Percentiles rank a stretch among this genome's conserved stretches.
Conservation (phyloP, 345 rosid genomes). For the Conringia planisiliqua region DNA sequence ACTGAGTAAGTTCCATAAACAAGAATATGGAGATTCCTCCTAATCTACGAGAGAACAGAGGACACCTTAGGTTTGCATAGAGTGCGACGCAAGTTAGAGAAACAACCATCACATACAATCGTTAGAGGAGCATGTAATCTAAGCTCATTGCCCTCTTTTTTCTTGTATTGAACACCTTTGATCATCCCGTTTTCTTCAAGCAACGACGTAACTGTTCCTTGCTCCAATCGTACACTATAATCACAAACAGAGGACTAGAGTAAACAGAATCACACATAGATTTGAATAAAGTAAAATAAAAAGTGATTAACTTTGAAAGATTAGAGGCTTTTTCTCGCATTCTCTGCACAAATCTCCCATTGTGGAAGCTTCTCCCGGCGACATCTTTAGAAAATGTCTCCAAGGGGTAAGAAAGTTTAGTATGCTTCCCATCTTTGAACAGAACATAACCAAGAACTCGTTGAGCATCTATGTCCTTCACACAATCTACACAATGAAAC, state of each 20-base stretch:
- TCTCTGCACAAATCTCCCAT: slow-evolving; percentile 35
- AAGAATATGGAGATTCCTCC: too few species aligned
- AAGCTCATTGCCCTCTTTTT: slow-evolving; percentile 31
- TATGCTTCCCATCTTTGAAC: slow-evolving; percentile 31
- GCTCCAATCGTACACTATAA: slow-evolving; percentile 54
- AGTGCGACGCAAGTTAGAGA: slow-evolving; percentile 47
- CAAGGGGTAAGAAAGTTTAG: slow-evolving; percentile 26
- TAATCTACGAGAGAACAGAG: neutral
- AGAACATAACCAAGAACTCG: slow-evolving; percentile 29
- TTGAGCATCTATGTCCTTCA: slow-evolving; percentile 38
- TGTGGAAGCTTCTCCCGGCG: slow-evolving; percentile 34
- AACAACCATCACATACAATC: slow-evolving; percentile 46
- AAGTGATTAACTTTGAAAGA: slow-evolving; percentile 35
- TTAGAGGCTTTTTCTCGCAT: slow-evolving; percentile 34
- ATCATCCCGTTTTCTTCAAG: slow-evolving; percentile 43
- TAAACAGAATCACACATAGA: neutral
- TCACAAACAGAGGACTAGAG: neutral
- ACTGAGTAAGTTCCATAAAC: neutral
- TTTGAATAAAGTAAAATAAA: neutral
- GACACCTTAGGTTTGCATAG: slow-evolving; percentile 48
- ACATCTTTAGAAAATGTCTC: slow-evolving; percentile 28
- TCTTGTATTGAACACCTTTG: slow-evolving; percentile 52
- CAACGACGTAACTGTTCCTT: slow-evolving; percentile 56
- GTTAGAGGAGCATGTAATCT: slow-evolving; percentile 53
- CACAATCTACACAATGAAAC: slow-evolving; percentile 29